Evolutionary conservation across 2,329 filamentous ascomycete species (phyloP).

Genomic region (Penicillium sp.): DNA sequence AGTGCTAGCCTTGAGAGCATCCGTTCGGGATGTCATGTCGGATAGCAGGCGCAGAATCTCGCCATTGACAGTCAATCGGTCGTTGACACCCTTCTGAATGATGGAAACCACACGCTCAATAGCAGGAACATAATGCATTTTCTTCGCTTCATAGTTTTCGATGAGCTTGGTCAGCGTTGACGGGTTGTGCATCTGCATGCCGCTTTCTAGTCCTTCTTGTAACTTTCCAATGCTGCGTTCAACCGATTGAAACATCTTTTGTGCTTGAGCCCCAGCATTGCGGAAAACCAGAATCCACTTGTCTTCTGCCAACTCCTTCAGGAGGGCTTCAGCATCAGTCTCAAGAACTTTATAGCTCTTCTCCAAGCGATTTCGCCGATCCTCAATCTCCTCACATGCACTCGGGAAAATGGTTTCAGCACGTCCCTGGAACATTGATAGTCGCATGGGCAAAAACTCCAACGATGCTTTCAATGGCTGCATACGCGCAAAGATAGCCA

Average conservation of each 20-base stretch:
- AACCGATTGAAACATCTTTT: slow-evolving; percentile 96
- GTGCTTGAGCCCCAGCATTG: slow-evolving; percentile 84
- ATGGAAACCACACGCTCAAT: slow-evolving; percentile 89
- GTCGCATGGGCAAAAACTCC: slow-evolving; percentile 91
- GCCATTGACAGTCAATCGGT: slow-evolving; percentile 93
- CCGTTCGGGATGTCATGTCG: slow-evolving; percentile 82
- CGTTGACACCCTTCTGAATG: slow-evolving; percentile 92
- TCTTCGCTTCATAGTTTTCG: slow-evolving; percentile 93
- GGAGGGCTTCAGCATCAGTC: slow-evolving; percentile 81
- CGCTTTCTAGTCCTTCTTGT: slow-evolving; percentile 73
- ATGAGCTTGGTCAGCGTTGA: slow-evolving; percentile 74
- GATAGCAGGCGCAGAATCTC: slow-evolving; percentile 84
- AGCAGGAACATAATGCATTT: slow-evolving; percentile 87
- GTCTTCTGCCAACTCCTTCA: slow-evolving; percentile 90
- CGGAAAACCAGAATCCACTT: slow-evolving; percentile 95
- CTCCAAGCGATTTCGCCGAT: slow-evolving; percentile 71
- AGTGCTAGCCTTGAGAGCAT: slow-evolving; percentile 72
- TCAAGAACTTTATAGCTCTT: slow-evolving; percentile 85
- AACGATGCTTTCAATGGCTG: slow-evolving; percentile 89
- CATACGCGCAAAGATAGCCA: slow-evolving; percentile 92
- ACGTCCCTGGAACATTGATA: slow-evolving; percentile 79
- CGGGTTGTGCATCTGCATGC: slow-evolving; percentile 70
- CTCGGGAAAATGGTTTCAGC: slow-evolving; percentile 81
- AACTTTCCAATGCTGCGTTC: slow-evolving; percentile 83
- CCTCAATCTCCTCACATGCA: slow-evolving; percentile 83